Base-by-base conservation (phyloP, 2,329 filamentous ascomycete species). In the Neurospora sp. region DNA sequence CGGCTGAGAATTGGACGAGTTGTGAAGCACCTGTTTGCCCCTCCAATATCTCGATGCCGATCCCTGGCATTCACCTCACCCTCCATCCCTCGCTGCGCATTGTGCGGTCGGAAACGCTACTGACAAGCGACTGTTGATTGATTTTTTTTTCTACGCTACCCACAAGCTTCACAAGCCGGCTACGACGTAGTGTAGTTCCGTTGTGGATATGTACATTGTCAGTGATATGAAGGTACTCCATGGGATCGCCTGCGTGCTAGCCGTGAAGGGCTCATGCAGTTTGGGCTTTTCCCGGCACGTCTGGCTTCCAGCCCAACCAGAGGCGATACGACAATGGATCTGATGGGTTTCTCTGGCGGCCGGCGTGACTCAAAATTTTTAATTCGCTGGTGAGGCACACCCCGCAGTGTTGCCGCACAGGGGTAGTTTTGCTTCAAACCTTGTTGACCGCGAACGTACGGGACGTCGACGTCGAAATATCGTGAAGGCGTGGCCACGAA, bases 231-330 rank as follows among this genome's bases (percentile, higher is more conserved):
- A 36, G 52, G 52, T 62, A 62, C 52, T 62, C 52, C 52, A 33
- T 17, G 52, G 28, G 28, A n/a, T 17, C 28, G 52, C 52, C 52
- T 33, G 52, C 52, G 23, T 62, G 12, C 23, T 62, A 33, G 12
- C 46, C 52, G 52, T 57, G 6, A 36, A 62, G 28, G 28, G 52
- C 52, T 36, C 52, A 62, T 62, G 52, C 52, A 62, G 69, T 70
- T 73, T 71, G 73, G 72, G 71, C 69, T 72, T 40, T 57, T 68
- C 57, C 67, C 69, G 46, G 70, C 46, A 68, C 67, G 36, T 68
- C 66, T 57, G 33, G 66, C 67, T 72, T 71, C 66, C 73, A 74
- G 72, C 74, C 74, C 74, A 75, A 75, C 72, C 65, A 67, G 38
- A 19, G 52, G 68, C 19, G 28, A 70, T 71, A 69, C 69, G 66